Evolutionary conservation across 305 asterid genomes (phyloP).

Genomic region (Fraxinus dipetala): DNA sequence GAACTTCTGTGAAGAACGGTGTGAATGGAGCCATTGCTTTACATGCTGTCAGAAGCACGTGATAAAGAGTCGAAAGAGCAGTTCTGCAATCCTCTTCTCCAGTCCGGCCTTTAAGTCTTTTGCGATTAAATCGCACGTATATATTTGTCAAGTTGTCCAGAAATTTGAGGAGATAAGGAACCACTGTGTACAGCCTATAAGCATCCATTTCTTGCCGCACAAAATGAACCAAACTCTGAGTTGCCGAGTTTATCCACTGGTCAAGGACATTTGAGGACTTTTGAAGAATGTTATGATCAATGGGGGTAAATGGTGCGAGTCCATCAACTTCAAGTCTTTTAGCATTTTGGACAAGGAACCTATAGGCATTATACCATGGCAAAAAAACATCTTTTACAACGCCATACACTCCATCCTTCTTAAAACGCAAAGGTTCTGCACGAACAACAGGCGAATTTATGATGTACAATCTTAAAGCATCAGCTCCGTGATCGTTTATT

Average conservation of each 20-base stretch:
- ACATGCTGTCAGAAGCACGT: slow-evolving; percentile 85
- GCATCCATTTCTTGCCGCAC: slow-evolving; percentile 97
- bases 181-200: slow-evolving; percentile 90
- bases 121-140: slow-evolving; percentile 89
- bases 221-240: slow-evolving; percentile 87
- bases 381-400: slow-evolving; percentile 93
- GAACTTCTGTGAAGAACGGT: slow-evolving; percentile 92
- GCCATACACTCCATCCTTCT: slow-evolving; percentile 85
- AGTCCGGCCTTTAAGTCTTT: slow-evolving; percentile 91
- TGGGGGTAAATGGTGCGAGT: slow-evolving; percentile 64
- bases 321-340: slow-evolving; percentile 92
- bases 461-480: slow-evolving; percentile 82
- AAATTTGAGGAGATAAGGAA: slow-evolving; percentile 84
- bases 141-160: slow-evolving; percentile 86
- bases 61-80: slow-evolving; percentile 90
- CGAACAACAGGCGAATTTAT: slow-evolving; percentile 98
- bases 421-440: slow-evolving; percentile 93
- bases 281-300: slow-evolving; percentile 65
- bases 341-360: slow-evolving; percentile 95
- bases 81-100: slow-evolving; percentile 87
- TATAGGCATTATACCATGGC: slow-evolving; percentile 98
- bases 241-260: slow-evolving; percentile 96
- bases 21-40: slow-evolving; percentile 98
- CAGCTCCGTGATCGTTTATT: slow-evolving; percentile 91
- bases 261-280: slow-evolving; percentile 85